Base-by-base conservation (phyloP, 495 filamentous ascomycete genomes). In the Annulohypoxylon maeteangense region DNA sequence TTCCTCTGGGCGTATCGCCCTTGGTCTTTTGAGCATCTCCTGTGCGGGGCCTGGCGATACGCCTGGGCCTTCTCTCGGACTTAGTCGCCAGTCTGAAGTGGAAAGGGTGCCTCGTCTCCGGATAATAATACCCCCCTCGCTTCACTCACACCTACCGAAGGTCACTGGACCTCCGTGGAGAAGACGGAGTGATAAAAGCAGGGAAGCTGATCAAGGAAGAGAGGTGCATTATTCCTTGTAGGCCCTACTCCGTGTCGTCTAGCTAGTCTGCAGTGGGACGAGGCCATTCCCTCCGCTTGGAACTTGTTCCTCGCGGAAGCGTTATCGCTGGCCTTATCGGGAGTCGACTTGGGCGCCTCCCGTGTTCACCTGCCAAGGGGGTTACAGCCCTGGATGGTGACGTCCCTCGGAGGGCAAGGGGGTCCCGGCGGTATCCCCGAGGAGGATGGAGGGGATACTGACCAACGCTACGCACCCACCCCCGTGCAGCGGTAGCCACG, bases 121-220 rank as follows among this genome's bases (percentile, higher is more conserved):
- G 42, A 27, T 16, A 0, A 1, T 48, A 25, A 27, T 42, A 59
- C 54, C 63, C 53, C 63, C 32, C 63, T 59, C 8, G 63, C 54
- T 66, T 29, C 58, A 66, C 4, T 40, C 63, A 66, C 20, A 66
- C 63, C 42, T 1, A 11, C 20, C 23, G 16, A 16, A 20, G 44
- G 64, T 67, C 64, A 55, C 64, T 67, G 64, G 64, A 67, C 64
- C 63, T 67, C 45, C 27, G 54, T 18, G 5, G 45, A 47, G 27
- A 23, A 53, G 45, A 11, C 42, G 31, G 45, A 67, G 64, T 18
- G 64, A 60, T 67, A 67, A 23, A 29, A 67, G 64, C 64, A 60
- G 64, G 25, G 64, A 67, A 60, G 56, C 47, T 32, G 18, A 16
- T 6, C 27, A 10, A 29, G 42, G 25, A 67, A 44, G n/a, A 6